Base-by-base conservation (phyloP, 2,329 filamentous ascomycete genomes). In the Colletotrichum liaoningense region DNA sequence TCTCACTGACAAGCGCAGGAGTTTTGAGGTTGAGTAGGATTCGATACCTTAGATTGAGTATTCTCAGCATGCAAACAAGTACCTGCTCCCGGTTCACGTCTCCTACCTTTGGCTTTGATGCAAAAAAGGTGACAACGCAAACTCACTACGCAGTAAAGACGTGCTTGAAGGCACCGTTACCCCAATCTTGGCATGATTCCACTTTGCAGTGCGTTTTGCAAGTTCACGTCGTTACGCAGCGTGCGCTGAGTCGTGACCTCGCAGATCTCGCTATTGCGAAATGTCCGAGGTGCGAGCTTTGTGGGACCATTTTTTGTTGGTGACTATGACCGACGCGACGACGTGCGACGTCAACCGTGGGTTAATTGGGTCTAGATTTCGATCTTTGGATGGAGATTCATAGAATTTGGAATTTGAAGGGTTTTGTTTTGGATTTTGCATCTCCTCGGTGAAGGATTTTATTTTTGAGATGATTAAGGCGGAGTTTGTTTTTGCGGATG, bases 181-280 rank as follows among this genome's bases (percentile, higher is more conserved):
- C 67, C 59, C 67, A 28, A 63, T 38, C 67, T 69, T 69, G 59
- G 54, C 59, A 59, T 65, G 67, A 59, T 69, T 3, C 60, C 67
- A 69, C 38, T 42, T 12, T 58, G 7, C 30, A 28, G 16, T 5
- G 38, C 12, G 38, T 42, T 33, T 42, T 1, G 33, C 33, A 35
- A 9, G 33, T 12, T 35, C 5, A 35, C 33, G 33, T 35, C 33
- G 33, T 35, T 35, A 5, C 33, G 19, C 30, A 49, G 19, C 7
- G 14, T 16, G 38, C 38, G 38, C 38, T 19, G 42, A 49, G 42
- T 49, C 42, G 19, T 49, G 42, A 38, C 63, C 63, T 56, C 46
- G 30, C 52, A 56, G 22, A 8, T 42, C 63, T 65, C 63, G 63
- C 63, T 42, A 30, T 65, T 56, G 63, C 63, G 63, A 65, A 33